Base-by-base conservation (phyloP, 139 green algal species). In the Picochlorum sp. region DNA sequence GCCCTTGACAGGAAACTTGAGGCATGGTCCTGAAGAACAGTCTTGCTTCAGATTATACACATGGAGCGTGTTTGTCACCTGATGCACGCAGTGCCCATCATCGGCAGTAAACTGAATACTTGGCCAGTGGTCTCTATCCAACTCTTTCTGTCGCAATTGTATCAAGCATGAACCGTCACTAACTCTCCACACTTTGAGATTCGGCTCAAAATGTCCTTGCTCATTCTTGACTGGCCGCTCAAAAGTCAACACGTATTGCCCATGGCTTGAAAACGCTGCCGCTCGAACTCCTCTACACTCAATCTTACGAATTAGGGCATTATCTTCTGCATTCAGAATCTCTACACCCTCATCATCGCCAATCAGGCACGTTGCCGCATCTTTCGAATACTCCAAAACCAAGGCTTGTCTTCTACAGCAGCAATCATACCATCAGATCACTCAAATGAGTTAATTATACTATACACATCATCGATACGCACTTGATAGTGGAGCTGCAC, bases 51-150 rank as follows among this genome's bases (percentile, higher is more conserved):
- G 61, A 44, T 78, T 68, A 78, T 92, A 96, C 6, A 91, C 70
- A 34, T 97, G 88, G 47, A 97, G 69, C 11, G 89, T 92, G 71
- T 93, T 95, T 44, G 76, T 89, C 7, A 96, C 87, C 49, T 69
- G 62, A 50, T 95, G 77, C 20, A 80, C 74, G 0, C 78, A 71
- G 7, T 78, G 32, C 1, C 6, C 23, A 49, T 96, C 92, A 37
- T 95, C 87, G 15, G 37, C 23, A 11, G 56, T 68, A 69, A 91
- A 94, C 58, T 94, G 82, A 38, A 96, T 23, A 13, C 65, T 69
- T 7, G 89, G 90, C 89, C 90, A 92, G 8, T 6, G 81, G 84
- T 91, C 90, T 85, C 41, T 57, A 64, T 49, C 69, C 56, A 87
- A 81, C 13, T 50, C 37, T 58, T 85, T 85, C 57, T 89, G 85